phyloP scores from a whole-genome alignment of 352 stramenopile species.

The Phytophthora litchii region DNA sequence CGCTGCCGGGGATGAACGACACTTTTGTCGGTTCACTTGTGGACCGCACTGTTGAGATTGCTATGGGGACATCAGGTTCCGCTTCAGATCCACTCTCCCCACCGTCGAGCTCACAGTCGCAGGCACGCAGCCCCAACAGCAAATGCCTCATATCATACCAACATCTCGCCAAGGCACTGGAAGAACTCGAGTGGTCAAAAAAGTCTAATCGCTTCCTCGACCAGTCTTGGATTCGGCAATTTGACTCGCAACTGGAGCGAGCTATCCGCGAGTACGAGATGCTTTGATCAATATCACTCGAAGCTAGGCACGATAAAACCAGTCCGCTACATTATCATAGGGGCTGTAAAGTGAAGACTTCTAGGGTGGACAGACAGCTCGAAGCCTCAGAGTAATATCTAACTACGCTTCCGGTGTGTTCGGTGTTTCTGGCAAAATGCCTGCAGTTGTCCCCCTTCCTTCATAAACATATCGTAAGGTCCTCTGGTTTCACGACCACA shows the following conservation, averaged over 20 bases:
- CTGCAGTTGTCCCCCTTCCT: conserved; percentile 80
- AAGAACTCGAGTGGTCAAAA: conserved; percentile 70
- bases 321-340: conserved; percentile 43
- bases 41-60: conserved; percentile 34
- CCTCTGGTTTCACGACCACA: conserved; percentile 84
- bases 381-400: conserved; percentile 39
- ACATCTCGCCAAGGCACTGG: conserved; percentile 57
- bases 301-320: conserved; percentile 29
- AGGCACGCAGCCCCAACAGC: conserved; percentile 13
- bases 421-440: conserved; percentile 84
- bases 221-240: conserved; percentile 78
- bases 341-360: conserved; percentile 40
- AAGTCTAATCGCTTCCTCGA: conserved; percentile 83
- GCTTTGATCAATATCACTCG: conserved; percentile 37
- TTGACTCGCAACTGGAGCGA: conserved; percentile 81
- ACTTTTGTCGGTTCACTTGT: conserved; percentile 54
- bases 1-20: conserved; percentile 61
- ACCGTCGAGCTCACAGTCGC: conserved; percentile 12
- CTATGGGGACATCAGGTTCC: conserved; percentile 2
- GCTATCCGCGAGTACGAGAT: conserved; percentile 74
- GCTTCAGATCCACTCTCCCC: background rate
- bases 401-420: conserved; percentile 52
- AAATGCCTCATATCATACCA: conserved; percentile 43
- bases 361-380: conserved; percentile 25
- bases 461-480: conserved; percentile 92